Base-by-base conservation (phyloP, 805 yeast genomes). In the Candida palmyrensis region DNA sequence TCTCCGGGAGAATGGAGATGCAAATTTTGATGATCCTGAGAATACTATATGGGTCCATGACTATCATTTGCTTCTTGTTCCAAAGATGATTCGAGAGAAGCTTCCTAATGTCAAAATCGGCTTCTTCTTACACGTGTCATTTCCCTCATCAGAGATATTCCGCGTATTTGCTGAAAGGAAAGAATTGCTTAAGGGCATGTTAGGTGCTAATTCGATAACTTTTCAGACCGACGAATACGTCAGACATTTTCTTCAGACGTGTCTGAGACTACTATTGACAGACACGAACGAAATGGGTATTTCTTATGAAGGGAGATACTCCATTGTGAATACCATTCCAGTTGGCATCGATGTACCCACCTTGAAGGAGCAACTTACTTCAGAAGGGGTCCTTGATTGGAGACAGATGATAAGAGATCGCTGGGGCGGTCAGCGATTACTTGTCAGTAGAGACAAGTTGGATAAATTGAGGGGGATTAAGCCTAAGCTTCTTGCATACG, bases 131-230 rank as follows among this genome's bases (percentile, higher is more conserved):
- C 98, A 92, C 50, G 85, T 90, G 10, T 83, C 97, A 1, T 90
- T 90, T 64, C 98, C 98, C 6, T 84, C 96, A 3, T 79, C 90
- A 37, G 98, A 90, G 55, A 96, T 90, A 3, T 92, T 89, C 60
- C 71, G 97, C 43, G 89, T 97, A 48, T 73, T 90, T 40, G 96
- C 97, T 1, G 92, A 87, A 48, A 72, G 98, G 47, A 78, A 76
- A 31, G 73, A 73, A 9, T 68, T 92, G 10, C 63, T 92, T 11
- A 69, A 73, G 39, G 98, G 98, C 14, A 69, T 90, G 61, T 63
- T 92, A 19, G 97, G 96, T 9, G 88, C 97, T 2, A 87, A 86
- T 51, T 76, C 82, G 37, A 73, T 92, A 29, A 79, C 89, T 2
- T 89, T 92, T 64, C 98, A 92, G 56, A 89, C 90, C 8, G 79